Evolutionary conservation across 495 filamentous ascomycete genomes (phyloP).

Genomic region (Massariosphaeria phaeospora): DNA sequence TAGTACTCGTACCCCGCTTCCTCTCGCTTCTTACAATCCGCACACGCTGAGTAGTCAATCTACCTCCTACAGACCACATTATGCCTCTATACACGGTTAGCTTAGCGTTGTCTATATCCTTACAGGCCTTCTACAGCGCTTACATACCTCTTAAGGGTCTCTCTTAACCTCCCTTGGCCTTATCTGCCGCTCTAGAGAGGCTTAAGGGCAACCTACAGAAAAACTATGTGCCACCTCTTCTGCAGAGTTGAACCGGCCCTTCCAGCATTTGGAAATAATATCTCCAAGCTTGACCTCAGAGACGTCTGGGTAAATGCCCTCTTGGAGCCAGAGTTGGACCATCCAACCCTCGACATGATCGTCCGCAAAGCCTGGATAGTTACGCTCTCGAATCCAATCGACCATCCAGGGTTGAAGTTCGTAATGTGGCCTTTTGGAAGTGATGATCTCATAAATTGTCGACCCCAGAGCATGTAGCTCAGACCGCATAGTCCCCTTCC

Average conservation of each 20-base stretch:
- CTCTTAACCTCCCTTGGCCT: too few relatives aligned
- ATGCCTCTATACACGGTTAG: too few relatives aligned
- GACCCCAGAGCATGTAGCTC: slow-evolving; percentile 1
- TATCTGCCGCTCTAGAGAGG: too few relatives aligned
- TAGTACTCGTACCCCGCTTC: too few relatives aligned
- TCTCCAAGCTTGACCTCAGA: slow-evolving; percentile 2
- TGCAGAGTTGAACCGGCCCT: background rate
- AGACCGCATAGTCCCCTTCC: slow-evolving; percentile 1
- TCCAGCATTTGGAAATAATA: background rate
- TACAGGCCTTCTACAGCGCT: too few relatives aligned
- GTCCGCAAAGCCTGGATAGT: background rate
- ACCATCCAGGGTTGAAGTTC: slow-evolving; percentile 2
- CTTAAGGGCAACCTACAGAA: too few relatives aligned
- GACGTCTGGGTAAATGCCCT: slow-evolving; percentile 4
- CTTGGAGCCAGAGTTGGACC: slow-evolving; percentile 4
- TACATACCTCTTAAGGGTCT: too few relatives aligned
- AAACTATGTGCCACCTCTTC: background rate
- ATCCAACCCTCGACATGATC: slow-evolving; percentile 3
- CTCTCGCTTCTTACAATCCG: too few relatives aligned
- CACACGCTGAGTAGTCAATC: too few relatives aligned
- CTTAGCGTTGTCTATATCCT: too few relatives aligned
- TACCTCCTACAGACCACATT: too few relatives aligned
- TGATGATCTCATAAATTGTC: slow-evolving; percentile 6
- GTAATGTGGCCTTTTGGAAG: slow-evolving; percentile 1
- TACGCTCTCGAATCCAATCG: slow-evolving; percentile 2